A percentile compares a stretch with the other conserved stretches of the same genome.
phyloP scores from a whole-genome alignment of 2,329 filamentous ascomycete species.

The Ascochyta pisi region DNA sequence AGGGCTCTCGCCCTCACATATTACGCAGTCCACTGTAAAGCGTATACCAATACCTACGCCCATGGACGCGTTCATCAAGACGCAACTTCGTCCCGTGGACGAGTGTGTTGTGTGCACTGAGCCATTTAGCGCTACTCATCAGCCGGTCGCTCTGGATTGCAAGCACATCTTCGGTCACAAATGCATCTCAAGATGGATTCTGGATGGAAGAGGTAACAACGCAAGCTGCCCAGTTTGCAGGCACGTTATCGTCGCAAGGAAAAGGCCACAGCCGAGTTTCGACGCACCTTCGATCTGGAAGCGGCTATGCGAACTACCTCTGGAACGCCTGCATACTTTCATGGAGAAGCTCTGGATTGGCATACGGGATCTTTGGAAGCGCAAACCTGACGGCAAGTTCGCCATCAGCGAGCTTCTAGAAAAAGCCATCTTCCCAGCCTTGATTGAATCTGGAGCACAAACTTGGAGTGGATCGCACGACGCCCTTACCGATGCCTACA shows the following conservation, averaged over 20 bases:
- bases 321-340: slow-evolving; percentile 27
- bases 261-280: slow-evolving; percentile 21
- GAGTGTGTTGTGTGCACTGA: slow-evolving; percentile 40
- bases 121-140: slow-evolving; percentile 30
- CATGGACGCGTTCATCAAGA: slow-evolving; percentile 39
- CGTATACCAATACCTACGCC: background rate
- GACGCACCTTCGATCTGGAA: slow-evolving; percentile 35
- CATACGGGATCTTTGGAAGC: slow-evolving; percentile 29
- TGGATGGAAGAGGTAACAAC: slow-evolving; percentile 30
- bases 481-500: slow-evolving; percentile 32
- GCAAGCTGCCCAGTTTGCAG: slow-evolving; percentile 40
- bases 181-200: slow-evolving; percentile 41
- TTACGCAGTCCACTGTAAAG: background rate
- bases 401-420: slow-evolving; percentile 28
- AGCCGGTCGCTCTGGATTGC: slow-evolving; percentile 41
- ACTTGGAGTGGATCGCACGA: slow-evolving; percentile 7
- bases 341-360: slow-evolving; percentile 31
- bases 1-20: background rate
- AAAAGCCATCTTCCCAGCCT: slow-evolving; percentile 30
- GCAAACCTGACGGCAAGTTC: slow-evolving; percentile 25
- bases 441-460: slow-evolving; percentile 16
- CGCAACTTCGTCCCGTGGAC: slow-evolving; percentile 34
- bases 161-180: slow-evolving; percentile 42
- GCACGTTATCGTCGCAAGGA: slow-evolving; percentile 25
- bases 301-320: slow-evolving; percentile 31